Conservation (phyloP, 2,329 filamentous ascomycete species). For the Aspergillus sp. region DNA sequence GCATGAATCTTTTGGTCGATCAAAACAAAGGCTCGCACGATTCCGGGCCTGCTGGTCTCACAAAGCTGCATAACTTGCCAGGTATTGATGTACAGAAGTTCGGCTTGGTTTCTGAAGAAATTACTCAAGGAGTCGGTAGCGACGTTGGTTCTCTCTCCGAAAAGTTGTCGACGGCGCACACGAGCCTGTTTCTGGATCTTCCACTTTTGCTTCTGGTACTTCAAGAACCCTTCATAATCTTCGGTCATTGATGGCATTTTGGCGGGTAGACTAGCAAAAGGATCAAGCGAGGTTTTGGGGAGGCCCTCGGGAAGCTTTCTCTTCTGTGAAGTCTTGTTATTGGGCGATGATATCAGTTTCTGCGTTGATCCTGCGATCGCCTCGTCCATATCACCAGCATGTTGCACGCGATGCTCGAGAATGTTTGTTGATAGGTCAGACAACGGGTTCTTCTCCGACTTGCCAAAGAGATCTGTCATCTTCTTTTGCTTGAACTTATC, state of each 20-base stretch:
- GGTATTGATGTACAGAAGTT: constrained; percentile 81
- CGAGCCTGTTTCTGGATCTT: constrained; percentile 93
- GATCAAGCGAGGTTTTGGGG: constrained; percentile 61
- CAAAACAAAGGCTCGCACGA: constrained; percentile 82
- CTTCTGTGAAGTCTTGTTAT: constrained; percentile 55
- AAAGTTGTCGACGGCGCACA: constrained; percentile 78
- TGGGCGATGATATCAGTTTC: constrained; percentile 60
- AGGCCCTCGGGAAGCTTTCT: constrained; percentile 67
- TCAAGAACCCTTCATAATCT: constrained; percentile 81
- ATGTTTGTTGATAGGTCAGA: constrained; percentile 66
- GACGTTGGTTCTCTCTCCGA: constrained; percentile 72
- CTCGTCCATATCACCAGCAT: constrained; percentile 71
- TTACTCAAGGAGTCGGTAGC: constrained; percentile 59
- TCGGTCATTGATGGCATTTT: constrained; percentile 79
- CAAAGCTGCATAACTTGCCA: constrained; percentile 93
- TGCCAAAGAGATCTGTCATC: constrained; percentile 83
- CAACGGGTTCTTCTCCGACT: constrained; percentile 59
- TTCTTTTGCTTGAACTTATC: constrained; percentile 99
- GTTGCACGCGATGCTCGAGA: constrained; percentile 51
- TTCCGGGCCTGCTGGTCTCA: constrained; percentile 75
- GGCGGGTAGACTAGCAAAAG: constrained; percentile 75
- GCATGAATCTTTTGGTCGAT: constrained; percentile 90
- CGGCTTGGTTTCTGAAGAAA: constrained; percentile 87
- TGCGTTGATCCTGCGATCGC: constrained; percentile 60
- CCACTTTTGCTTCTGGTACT: constrained; percentile 98